These are phyloP conservation scores for Coffea canephora DNA, from an alignment of 257 asterid species.

Conservation along the genomic window DNA sequence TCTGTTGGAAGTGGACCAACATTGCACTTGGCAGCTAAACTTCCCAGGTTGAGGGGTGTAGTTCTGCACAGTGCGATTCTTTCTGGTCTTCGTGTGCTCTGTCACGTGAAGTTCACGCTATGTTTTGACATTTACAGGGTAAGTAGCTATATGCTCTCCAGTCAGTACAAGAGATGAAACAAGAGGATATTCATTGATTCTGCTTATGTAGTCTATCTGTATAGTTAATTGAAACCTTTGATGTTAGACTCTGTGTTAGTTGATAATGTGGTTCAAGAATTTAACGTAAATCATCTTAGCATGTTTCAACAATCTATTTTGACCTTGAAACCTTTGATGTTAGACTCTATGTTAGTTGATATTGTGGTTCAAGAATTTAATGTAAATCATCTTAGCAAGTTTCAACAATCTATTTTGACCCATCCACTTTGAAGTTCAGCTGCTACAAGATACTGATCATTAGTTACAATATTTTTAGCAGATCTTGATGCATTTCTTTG, in stretches of 20 bases:
- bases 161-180: neutral
- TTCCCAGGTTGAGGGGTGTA: slow-evolving; percentile 94
- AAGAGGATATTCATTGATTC: neutral
- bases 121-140: slow-evolving; percentile 98
- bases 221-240: neutral
- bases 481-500: neutral
- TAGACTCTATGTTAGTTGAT: neutral
- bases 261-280: neutral
- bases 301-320: neutral
- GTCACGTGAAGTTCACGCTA: slow-evolving; percentile 80
- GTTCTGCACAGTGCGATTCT: slow-evolving; percentile 98
- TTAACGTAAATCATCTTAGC: neutral
- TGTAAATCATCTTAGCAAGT: neutral
- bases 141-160: slow-evolving; percentile 5
- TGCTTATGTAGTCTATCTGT: neutral
- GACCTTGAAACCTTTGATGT: no score
- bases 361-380: neutral
- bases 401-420: neutral
- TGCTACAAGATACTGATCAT: neutral
- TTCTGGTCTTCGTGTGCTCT: slow-evolving; percentile 97
- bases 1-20: slow-evolving; percentile 99
- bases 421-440: neutral
- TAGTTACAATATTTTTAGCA: neutral
- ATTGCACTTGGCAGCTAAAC: slow-evolving; percentile 82
- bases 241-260: neutral